These are phyloP conservation scores for Kokia cookei DNA, from an alignment of 441 rosid species.

Conservation along the genomic window DNA sequence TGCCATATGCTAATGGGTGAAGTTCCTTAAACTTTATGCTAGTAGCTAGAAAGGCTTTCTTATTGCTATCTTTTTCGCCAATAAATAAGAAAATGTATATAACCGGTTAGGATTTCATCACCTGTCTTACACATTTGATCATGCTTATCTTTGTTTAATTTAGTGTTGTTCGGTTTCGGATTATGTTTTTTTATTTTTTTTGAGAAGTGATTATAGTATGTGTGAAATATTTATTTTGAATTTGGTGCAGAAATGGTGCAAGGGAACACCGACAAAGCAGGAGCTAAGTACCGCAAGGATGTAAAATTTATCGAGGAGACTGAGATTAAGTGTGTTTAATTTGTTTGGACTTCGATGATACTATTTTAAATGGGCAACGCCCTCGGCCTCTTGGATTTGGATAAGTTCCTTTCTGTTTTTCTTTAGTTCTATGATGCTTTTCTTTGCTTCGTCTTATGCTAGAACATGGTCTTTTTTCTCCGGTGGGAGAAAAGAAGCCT, in stretches of 20 bases:
- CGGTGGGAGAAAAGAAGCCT: conserved; percentile 21
- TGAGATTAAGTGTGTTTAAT: conserved; percentile 49
- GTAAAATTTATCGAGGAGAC: conserved; percentile 23
- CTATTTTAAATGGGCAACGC: conserved; percentile 52
- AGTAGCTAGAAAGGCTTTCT: not conserved
- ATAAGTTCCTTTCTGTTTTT: conserved; percentile 48
- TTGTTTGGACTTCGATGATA: conserved; percentile 50
- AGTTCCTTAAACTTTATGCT: conserved; percentile 4
- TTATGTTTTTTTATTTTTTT: not conserved
- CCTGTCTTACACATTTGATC: not conserved
- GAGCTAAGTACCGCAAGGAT: conserved; percentile 44
- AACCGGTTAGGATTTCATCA: not conserved
- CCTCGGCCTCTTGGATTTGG: conserved; percentile 70
- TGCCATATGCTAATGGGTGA: conserved; percentile 68
- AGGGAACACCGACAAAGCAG: conserved; percentile 89
- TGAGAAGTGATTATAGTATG: not conserved
- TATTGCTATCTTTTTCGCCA: not conserved
- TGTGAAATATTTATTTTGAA: not conserved
- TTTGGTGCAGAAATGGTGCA: conserved; percentile 60
- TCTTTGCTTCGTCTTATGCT: conserved; percentile 28
- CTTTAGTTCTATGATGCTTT: conserved; percentile 40
- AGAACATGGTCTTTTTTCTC: conserved; percentile 22
- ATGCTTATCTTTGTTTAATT: not conserved
- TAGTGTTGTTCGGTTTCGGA: not conserved
- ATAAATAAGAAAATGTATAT: not conserved